Evolutionary conservation across 306 rosid genomes (phyloP).

Genomic region (Lagenaria siceraria): DNA sequence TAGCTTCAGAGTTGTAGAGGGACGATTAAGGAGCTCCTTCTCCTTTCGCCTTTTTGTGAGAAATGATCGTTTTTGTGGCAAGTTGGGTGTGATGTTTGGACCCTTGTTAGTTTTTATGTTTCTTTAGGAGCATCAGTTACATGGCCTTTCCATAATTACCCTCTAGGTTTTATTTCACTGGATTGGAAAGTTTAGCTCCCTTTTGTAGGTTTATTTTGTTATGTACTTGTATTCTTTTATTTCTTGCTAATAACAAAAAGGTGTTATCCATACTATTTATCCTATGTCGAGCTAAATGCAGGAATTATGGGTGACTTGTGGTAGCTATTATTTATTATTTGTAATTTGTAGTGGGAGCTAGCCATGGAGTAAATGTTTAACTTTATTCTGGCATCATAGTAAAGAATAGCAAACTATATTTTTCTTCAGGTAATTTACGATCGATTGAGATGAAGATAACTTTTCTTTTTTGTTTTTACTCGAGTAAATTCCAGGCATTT

Average conservation of each 20-base stretch:
- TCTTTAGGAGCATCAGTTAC: background rate
- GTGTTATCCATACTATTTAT: background rate
- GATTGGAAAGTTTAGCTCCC: background rate
- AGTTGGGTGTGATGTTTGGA: background rate
- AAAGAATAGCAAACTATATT: background rate
- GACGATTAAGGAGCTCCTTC: too few species aligned
- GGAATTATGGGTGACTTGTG: background rate
- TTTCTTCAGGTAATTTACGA: background rate
- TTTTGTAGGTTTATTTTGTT: background rate
- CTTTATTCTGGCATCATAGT: background rate
- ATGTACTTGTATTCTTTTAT: background rate
- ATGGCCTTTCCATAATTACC: background rate
- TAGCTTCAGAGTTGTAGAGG: too few species aligned
- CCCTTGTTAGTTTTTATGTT: background rate
- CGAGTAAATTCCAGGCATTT: slow-evolving; percentile 45
- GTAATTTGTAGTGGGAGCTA: background rate
- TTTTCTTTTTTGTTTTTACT: background rate
- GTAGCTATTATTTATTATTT: background rate
- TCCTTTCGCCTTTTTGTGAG: too few species aligned
- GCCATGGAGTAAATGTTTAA: background rate
- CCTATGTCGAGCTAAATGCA: background rate
- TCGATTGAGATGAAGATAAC: background rate
- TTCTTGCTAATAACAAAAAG: background rate
- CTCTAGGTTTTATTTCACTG: background rate
- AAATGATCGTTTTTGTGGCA: background rate